These are phyloP conservation scores for Coemansia sp. DNA, from an alignment of 192 early-diverging fungal species.

Conservation along the genomic window DNA sequence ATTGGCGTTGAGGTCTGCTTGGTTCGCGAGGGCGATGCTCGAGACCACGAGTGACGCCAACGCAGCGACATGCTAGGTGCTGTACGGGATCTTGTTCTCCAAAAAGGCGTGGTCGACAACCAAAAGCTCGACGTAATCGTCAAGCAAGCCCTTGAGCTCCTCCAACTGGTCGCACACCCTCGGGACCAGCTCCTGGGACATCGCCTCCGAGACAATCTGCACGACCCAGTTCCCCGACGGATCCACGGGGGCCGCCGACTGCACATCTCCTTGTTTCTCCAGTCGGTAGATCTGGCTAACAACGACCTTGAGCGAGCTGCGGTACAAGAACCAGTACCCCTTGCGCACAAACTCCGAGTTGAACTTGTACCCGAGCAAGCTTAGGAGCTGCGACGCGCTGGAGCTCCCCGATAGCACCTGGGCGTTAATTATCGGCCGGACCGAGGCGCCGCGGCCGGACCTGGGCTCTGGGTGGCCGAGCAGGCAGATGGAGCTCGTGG, in stretches of 20 bases:
- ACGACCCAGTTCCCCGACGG: conserved; percentile 62
- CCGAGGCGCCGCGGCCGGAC: conserved; percentile 61
- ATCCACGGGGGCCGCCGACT: conserved; percentile 50
- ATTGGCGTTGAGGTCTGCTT: conserved; percentile 68
- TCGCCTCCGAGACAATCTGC: conserved; percentile 60
- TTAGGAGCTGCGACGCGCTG: conserved; percentile 64
- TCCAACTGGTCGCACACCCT: conserved; percentile 53
- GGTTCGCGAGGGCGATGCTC: conserved; percentile 49
- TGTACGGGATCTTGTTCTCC: conserved; percentile 55
- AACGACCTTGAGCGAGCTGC: conserved; percentile 58
- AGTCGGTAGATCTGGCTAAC: conserved; percentile 65
- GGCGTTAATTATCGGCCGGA: conserved; percentile 67
- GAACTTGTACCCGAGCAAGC: conserved; percentile 73
- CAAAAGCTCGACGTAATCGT: conserved; percentile 60
- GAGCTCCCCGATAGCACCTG: conserved; percentile 63
- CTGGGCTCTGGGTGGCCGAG: conserved; percentile 75
- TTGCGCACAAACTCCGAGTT: conserved; percentile 68
- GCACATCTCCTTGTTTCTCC: conserved; percentile 55
- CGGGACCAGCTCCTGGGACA: conserved; percentile 57
- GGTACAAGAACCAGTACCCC: conserved; percentile 67
- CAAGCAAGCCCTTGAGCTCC: conserved; percentile 56
- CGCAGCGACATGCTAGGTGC: not conserved
- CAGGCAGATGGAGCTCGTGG: conserved; percentile 65
- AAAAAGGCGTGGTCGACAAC: conserved; percentile 56
- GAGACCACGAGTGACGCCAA: conserved; percentile 11